Percentiles rank a stretch among this genome's conserved stretches.
phyloP scores from a whole-genome alignment of 768 basidiomycete genomes.

The Serendipita sp. region DNA sequence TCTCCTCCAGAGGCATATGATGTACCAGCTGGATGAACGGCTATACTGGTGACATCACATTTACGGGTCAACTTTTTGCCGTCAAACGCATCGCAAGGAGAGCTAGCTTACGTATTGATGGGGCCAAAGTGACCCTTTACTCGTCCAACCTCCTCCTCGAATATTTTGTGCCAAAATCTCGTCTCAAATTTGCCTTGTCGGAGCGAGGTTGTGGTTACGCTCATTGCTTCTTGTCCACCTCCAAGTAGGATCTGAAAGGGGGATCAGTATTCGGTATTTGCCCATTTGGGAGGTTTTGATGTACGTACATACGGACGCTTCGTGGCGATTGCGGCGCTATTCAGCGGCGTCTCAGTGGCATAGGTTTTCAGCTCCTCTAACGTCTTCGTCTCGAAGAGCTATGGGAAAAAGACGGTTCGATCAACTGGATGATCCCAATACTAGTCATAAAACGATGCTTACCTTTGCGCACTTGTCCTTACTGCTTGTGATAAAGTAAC shows the following conservation, averaged over 20 bases:
- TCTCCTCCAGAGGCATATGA: constrained; percentile 90
- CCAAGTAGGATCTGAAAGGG: constrained; percentile 60
- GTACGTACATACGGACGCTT: constrained; percentile 59
- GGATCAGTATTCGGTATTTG: neutral
- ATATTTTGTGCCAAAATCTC: constrained; percentile 92
- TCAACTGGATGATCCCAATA: neutral
- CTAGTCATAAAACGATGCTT: constrained; percentile 16
- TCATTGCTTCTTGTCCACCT: constrained; percentile 97
- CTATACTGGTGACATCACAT: constrained; percentile 41
- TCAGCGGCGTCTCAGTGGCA: constrained; percentile 84
- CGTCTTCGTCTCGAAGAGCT: constrained; percentile 82
- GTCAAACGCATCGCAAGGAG: neutral
- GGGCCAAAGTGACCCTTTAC: constrained; percentile 97
- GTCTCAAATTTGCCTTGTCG: constrained; percentile 97
- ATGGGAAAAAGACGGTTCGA: constrained; percentile 19
- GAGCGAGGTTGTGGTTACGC: constrained; percentile 82
- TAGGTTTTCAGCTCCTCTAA: constrained; percentile 86
- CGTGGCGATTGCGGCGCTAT: constrained; percentile 79
- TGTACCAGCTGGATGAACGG: constrained; percentile 77
- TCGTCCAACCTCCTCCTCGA: constrained; percentile 92
- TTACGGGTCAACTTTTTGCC: neutral
- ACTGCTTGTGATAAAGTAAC: constrained; percentile 90
- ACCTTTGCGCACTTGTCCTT: constrained; percentile 95
- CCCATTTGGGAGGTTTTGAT: neutral
- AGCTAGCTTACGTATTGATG: constrained; percentile 69